Evolutionary conservation across 345 rosid species (phyloP).

Genomic region (Toxicodendron radicans): DNA sequence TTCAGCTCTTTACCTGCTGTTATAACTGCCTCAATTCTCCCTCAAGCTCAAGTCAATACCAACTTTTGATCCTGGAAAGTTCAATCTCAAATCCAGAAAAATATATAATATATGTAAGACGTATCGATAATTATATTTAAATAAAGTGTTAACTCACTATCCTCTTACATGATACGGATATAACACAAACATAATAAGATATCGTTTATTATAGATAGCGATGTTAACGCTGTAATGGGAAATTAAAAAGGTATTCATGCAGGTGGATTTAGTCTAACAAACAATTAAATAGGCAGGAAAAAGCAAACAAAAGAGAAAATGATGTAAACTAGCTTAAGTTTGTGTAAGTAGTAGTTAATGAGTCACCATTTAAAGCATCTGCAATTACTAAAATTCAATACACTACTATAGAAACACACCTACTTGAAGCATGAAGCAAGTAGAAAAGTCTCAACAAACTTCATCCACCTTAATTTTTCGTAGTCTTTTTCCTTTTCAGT

Average conservation of each 20-base stretch:
- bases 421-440: constrained; percentile 10
- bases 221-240: neutral
- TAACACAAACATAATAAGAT: neutral
- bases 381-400: neutral
- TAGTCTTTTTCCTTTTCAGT: constrained; percentile 5
- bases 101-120: no score
- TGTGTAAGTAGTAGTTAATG: neutral
- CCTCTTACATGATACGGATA: no score
- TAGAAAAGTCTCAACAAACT: constrained; percentile 33
- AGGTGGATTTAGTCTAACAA: neutral
- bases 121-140: no score
- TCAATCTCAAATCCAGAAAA: neutral
- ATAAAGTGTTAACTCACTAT: no score
- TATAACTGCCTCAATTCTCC: neutral
- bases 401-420: neutral
- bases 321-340: neutral
- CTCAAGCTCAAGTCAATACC: neutral
- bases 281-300: neutral
- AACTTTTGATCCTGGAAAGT: neutral
- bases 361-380: neutral
- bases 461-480: constrained; percentile 13
- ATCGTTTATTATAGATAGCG: neutral
- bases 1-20: neutral
- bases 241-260: neutral
- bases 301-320: neutral